A percentile compares a stretch with the other conserved stretches of the same genome.
phyloP scores from a whole-genome alignment of 2,329 filamentous ascomycete genomes.

The Emericellopsis cladophorae region DNA sequence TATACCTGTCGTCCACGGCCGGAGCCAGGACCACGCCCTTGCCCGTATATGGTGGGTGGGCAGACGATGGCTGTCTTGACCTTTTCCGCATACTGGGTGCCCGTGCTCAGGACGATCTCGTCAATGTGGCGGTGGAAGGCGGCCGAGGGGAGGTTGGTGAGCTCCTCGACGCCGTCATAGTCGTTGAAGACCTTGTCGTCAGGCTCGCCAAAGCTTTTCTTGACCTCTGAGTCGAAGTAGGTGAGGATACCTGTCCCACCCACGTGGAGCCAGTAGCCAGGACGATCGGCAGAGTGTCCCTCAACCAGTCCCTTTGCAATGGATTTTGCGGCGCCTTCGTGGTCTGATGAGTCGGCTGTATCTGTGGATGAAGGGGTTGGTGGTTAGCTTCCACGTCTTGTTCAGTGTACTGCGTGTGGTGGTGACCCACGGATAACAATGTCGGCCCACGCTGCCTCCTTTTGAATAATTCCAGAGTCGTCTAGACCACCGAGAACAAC shows the following conservation, averaged over 20 bases:
- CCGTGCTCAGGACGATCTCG: conserved; percentile 23
- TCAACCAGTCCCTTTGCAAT: conserved; percentile 26
- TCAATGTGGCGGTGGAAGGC: conserved; percentile 49
- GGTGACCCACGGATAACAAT: conserved; percentile 17
- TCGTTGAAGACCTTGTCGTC: conserved; percentile 38
- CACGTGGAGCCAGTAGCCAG: conserved; percentile 37
- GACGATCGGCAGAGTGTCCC: conserved; percentile 30
- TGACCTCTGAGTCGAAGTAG: conserved; percentile 29
- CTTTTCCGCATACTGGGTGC: conserved; percentile 3
- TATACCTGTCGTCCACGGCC: conserved; percentile 22
- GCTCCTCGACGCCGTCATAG: conserved; percentile 31
- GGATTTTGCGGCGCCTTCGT: conserved; percentile 27
- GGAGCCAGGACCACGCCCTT: conserved; percentile 24
- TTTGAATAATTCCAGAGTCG: conserved; percentile 13
- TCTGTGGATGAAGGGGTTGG: conserved; percentile 2
- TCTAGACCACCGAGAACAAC: conserved; percentile 19
- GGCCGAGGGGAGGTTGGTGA: conserved; percentile 35
- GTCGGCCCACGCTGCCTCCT: conserved; percentile 17
- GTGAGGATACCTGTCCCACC: conserved; percentile 43
- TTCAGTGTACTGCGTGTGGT: background rate
- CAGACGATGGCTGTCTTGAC: conserved; percentile 33
- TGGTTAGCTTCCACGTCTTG: background rate
- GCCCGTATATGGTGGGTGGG: conserved; percentile 32
- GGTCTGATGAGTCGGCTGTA: conserved; percentile 31
- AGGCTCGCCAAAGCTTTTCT: conserved; percentile 26